These are phyloP conservation scores for Zymoseptoria ardabiliae DNA, from an alignment of 2,329 filamentous ascomycete species.

Conservation along the genomic window DNA sequence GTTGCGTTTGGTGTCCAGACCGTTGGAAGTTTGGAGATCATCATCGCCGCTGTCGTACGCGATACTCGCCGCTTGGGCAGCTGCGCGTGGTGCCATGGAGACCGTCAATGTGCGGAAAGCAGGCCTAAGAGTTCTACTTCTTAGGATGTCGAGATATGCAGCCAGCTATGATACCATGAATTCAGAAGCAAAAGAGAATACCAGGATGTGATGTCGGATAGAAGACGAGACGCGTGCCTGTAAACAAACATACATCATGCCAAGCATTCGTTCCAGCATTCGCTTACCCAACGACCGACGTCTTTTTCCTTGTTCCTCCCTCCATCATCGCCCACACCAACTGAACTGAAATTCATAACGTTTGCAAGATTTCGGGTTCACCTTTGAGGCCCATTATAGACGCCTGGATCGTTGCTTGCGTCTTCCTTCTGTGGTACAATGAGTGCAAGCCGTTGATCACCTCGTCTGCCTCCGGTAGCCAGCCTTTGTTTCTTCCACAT, in stretches of 20 bases:
- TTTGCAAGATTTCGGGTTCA: background rate
- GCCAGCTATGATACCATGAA: background rate
- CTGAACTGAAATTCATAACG: background rate
- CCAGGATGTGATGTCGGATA: background rate
- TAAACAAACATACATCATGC: background rate
- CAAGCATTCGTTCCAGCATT: background rate
- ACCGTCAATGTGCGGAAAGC: background rate
- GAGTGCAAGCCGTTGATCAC: background rate
- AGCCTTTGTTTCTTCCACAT: too few species aligned
- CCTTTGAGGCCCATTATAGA: background rate
- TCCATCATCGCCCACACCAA: background rate
- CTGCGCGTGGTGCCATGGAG: conserved; percentile 14
- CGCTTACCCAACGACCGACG: background rate
- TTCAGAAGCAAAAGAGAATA: background rate
- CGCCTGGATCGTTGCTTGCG: background rate
- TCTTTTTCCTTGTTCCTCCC: too few species aligned
- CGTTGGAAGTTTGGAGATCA: conserved; percentile 12
- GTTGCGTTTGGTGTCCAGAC: conserved; percentile 6
- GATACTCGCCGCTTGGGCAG: conserved; percentile 8
- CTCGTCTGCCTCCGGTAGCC: background rate
- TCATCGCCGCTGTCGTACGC: conserved; percentile 13
- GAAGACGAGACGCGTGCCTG: background rate
- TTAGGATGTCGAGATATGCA: background rate
- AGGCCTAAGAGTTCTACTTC: background rate
- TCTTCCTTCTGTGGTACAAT: background rate